phyloP scores from a whole-genome alignment of 352 stramenopile genomes.

The Paralagenidium karlingii region DNA sequence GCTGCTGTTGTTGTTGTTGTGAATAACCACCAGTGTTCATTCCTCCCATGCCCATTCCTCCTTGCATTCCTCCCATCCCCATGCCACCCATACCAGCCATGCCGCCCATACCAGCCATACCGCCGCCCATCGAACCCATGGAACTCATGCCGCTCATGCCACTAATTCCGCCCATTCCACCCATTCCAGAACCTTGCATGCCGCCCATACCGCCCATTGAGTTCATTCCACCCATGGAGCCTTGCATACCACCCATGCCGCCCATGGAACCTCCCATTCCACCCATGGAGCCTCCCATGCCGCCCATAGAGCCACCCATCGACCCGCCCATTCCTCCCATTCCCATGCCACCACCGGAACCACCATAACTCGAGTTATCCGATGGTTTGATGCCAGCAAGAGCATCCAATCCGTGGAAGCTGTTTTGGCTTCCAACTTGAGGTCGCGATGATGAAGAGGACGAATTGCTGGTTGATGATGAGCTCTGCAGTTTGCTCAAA shows the following conservation, averaged over 20 bases:
- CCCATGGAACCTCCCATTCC: conserved; percentile 44
- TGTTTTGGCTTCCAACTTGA: conserved; percentile 30
- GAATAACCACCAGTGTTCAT: conserved; percentile 3
- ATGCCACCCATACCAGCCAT: conserved; percentile 12
- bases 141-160: conserved; percentile 18
- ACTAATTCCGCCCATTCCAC: conserved; percentile 34
- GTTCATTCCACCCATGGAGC: conserved; percentile 7
- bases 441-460: conserved; percentile 16
- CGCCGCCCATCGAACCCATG: conserved; percentile 13
- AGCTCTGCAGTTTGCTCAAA: conserved; percentile 9
- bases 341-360: conserved; percentile 1
- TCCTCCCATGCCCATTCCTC: conserved; percentile 13
- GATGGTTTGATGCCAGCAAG: conserved; percentile 52
- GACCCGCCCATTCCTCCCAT: background rate
- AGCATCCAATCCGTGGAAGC: conserved; percentile 72
- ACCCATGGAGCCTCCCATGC: background rate
- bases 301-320: background rate
- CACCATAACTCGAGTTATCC: background rate
- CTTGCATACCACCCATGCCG: conserved; percentile 5
- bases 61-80: conserved; percentile 2
- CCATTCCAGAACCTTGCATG: background rate
- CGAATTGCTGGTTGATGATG: conserved; percentile 3
- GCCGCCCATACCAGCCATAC: background rate
- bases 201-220: conserved; percentile 1
- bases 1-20: conserved; percentile 1